Evolutionary conservation across 2,329 filamentous ascomycete genomes (phyloP), one percentile per base, ranked within the genome.

Genomic region (Venturia oleaginea): DNA sequence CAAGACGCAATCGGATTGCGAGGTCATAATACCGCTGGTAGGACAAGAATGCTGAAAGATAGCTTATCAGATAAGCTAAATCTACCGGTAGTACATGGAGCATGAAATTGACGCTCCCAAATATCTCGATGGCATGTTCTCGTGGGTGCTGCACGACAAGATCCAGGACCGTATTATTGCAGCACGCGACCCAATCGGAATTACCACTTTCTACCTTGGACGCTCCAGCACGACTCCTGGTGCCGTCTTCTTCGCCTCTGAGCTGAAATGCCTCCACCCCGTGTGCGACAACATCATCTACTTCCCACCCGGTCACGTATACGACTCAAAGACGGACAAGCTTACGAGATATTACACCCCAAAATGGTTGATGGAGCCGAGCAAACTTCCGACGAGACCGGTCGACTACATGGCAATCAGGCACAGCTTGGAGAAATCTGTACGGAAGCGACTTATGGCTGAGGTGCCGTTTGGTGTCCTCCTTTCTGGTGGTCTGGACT

Each of bases 61-160:
- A 22, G 17, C 59, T 42, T 27, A 24, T 42, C 7, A 43, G 22
- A 24, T 38, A 30, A n/a, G 61, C 38, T 61, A 66, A 72, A 2
- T 75, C 64, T 74, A 65, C 22, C 8, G 30, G 60, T 67, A 96
- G 90, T 99, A 99, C 76, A 84, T 92, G 80, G 87, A 97, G 78
- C 85, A 95, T 84, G 94, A 87, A 72, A 83, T 95, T 70, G 92
- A 97, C 73, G 91, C 93, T 65, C 92, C 94, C 67, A 94, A 93
- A 78, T 83, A 91, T 78, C 86, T 99, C 70, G 94, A 99, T 76
- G 94, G 94, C 81, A 99, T 99, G 94, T 99, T 99, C 84, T 97
- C 93, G 19, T 99, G 95, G 80, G 92, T 99, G 65, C 85, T 99
- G 63, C 96, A 96, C 79, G 94, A 99, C 81, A 96, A 96, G 84